These are phyloP conservation scores for Xanthoceras sorbifolium DNA, from an alignment of 345 rosid species.

Conservation along the genomic window DNA sequence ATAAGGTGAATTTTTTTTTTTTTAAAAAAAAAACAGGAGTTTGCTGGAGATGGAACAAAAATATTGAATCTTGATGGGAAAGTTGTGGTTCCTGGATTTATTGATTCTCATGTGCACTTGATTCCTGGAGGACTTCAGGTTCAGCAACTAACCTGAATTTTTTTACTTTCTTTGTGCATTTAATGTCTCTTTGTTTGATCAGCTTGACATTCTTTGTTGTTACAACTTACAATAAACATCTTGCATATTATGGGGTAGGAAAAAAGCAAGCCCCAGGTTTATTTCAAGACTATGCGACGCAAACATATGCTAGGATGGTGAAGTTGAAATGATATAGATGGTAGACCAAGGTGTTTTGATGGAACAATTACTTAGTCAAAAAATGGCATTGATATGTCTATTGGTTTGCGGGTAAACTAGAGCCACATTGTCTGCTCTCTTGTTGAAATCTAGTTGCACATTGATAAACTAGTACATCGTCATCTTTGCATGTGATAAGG, in stretches of 20 bases:
- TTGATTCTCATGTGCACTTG: constrained; percentile 92
- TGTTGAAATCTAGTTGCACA: constrained; percentile 1
- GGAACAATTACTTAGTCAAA: not conserved
- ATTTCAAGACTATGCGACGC: not conserved
- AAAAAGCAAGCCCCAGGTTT: too few species aligned
- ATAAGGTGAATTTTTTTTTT: too few species aligned
- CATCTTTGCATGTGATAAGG: not conserved
- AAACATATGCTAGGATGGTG: not conserved
- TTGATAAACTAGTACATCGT: not conserved
- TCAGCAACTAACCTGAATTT: not conserved
- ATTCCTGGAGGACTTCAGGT: constrained; percentile 87
- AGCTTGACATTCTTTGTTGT: not conserved
- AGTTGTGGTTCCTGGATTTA: constrained; percentile 84
- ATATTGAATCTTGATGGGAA: constrained; percentile 73
- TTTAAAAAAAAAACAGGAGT: constrained; percentile 43
- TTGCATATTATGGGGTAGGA: not conserved
- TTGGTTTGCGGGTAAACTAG: not conserved
- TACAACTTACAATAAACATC: not conserved
- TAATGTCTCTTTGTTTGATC: not conserved
- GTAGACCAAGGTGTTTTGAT: not conserved
- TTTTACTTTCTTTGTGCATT: not conserved
- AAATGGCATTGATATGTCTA: not conserved
- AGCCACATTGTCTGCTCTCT: not conserved
- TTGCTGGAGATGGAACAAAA: constrained; percentile 54
- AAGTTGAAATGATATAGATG: not conserved